These are phyloP conservation scores for Aspergillus fijiensis DNA, from an alignment of 2,329 filamentous ascomycete genomes.

Conservation along the genomic window DNA sequence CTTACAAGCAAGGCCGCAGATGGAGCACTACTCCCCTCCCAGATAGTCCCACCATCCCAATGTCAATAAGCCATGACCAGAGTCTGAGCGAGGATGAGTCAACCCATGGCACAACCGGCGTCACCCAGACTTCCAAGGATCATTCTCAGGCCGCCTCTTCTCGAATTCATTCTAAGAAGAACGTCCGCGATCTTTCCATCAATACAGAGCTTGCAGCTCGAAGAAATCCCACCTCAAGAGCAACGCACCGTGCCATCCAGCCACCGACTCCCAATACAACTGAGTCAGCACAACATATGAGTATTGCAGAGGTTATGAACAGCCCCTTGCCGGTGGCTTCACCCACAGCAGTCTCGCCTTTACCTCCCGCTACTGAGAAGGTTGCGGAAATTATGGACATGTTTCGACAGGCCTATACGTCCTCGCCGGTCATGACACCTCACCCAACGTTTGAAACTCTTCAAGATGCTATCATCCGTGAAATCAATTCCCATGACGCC, in stretches of 20 bases:
- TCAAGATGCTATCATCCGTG: conserved; percentile 45
- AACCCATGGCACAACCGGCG: background rate
- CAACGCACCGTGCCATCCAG: conserved; percentile 37
- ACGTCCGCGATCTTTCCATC: conserved; percentile 43
- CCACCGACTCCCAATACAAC: conserved; percentile 35
- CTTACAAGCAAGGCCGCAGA: conserved; percentile 31
- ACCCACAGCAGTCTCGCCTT: conserved; percentile 25
- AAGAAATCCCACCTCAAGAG: conserved; percentile 31
- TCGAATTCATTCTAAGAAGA: conserved; percentile 32
- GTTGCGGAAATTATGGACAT: conserved; percentile 44
- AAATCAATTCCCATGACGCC: conserved; percentile 47
- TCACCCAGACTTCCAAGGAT: background rate
- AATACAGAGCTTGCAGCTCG: conserved; percentile 39
- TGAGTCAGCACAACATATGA: conserved; percentile 30
- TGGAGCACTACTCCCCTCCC: conserved; percentile 36
- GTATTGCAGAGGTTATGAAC: conserved; percentile 45
- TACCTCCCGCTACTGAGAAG: conserved; percentile 31
- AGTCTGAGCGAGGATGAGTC: conserved; percentile 4
- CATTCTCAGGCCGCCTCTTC: conserved; percentile 10
- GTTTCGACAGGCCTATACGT: conserved; percentile 40
- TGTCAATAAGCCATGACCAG: conserved; percentile 13
- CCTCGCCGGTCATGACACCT: conserved; percentile 28
- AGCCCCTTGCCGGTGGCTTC: conserved; percentile 36
- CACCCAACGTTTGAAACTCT: conserved; percentile 43
- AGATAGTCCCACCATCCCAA: conserved; percentile 37